A percentile compares a stretch with the other conserved stretches of the same genome.
Evolutionary conservation across 2,329 filamentous ascomycete genomes (phyloP).

Genomic region (Fonsecaea pugnacius): DNA sequence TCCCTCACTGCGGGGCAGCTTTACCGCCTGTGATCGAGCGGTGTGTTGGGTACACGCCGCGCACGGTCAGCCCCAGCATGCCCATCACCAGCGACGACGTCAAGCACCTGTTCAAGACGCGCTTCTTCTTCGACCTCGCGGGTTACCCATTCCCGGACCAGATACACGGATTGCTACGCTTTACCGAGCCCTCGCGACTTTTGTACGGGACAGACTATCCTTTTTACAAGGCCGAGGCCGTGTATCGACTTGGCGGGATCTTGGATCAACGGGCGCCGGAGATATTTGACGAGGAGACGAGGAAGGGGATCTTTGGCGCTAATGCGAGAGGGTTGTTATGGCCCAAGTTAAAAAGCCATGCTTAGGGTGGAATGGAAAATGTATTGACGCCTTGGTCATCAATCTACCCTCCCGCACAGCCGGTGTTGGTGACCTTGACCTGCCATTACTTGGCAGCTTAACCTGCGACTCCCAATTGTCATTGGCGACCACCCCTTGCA

Average conservation of each 20-base stretch:
- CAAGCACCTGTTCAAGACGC: constrained; percentile 15
- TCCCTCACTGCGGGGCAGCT: constrained; percentile 54
- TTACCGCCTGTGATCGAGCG: constrained; percentile 41
- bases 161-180: constrained; percentile 42
- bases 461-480: too few species aligned
- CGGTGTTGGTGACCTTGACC: too few species aligned
- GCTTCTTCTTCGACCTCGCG: constrained; percentile 28
- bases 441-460: too few species aligned
- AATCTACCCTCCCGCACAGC: constrained; percentile 1
- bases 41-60: constrained; percentile 9
- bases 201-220: constrained; percentile 19
- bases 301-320: constrained; percentile 2
- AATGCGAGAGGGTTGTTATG: constrained; percentile 7
- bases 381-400: background rate
- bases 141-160: constrained; percentile 26
- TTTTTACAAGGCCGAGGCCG: constrained; percentile 12
- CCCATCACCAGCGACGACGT: constrained; percentile 13
- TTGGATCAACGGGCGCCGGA: background rate
- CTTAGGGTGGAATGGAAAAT: background rate
- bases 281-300: constrained; percentile 10
- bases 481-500: too few species aligned
- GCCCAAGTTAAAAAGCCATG: constrained; percentile 9
- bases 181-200: constrained; percentile 1
- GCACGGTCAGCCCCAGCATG: background rate
- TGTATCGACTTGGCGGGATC: constrained; percentile 5